Percentiles rank a stretch among this genome's conserved stretches.
phyloP scores from a whole-genome alignment of 208 protist genomes.

The Acanthamoeba healyi region DNA sequence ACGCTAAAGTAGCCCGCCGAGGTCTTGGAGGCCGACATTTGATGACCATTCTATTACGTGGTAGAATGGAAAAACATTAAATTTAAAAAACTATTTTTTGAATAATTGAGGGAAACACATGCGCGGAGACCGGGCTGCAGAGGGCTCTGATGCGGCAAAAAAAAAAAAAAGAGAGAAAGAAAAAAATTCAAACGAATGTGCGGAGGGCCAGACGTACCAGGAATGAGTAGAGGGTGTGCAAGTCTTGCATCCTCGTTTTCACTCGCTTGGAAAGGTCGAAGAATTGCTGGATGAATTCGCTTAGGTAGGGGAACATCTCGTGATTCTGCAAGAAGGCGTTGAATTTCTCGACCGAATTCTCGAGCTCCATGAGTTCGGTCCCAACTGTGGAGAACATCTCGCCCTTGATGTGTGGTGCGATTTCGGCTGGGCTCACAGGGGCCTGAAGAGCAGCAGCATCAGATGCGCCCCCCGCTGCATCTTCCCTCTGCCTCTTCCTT shows the following conservation, averaged over 20 bases:
- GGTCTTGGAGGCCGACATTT: slow-evolving; percentile 50
- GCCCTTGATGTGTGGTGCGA: background rate
- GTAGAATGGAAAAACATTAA: background rate
- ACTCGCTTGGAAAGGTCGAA: slow-evolving; percentile 30
- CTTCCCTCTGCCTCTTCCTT: slow-evolving; percentile 16
- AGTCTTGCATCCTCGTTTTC: slow-evolving; percentile 57
- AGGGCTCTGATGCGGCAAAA: background rate
- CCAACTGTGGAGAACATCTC: slow-evolving; percentile 58
- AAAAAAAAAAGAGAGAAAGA: background rate
- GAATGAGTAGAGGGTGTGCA: slow-evolving; percentile 66
- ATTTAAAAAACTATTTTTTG: background rate
- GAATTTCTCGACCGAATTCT: slow-evolving; percentile 64
- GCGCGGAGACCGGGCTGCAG: too few species aligned
- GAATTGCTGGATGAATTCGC: slow-evolving; percentile 33
- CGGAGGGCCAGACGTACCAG: too few species aligned
- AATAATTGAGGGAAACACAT: background rate
- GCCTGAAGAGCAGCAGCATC: background rate
- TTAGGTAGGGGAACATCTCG: slow-evolving; percentile 68
- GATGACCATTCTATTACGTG: slow-evolving; percentile 5
- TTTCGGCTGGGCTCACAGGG: background rate
- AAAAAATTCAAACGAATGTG: background rate
- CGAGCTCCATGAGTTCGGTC: slow-evolving; percentile 8
- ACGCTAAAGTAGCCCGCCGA: slow-evolving; percentile 72
- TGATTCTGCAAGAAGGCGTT: slow-evolving; percentile 52
- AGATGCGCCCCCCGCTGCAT: background rate